Percentiles rank a stretch among this genome's conserved stretches.
These are phyloP conservation scores for Cryptococcus sp. DNA, from an alignment of 1,284 basidiomycete species.

Conservation along the genomic window DNA sequence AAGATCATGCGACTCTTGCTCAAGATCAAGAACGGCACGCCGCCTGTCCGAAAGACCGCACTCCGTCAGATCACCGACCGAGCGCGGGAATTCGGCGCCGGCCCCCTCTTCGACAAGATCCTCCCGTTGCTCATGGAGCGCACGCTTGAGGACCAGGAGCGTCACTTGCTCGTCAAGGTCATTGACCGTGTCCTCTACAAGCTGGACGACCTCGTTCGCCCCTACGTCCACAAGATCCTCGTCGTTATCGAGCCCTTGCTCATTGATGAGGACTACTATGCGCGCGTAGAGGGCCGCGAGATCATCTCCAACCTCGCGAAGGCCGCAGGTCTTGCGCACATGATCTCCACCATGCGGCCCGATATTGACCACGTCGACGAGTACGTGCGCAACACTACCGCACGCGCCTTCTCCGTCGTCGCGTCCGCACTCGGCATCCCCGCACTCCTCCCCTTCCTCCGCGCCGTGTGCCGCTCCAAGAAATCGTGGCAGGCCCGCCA, in stretches of 20 bases:
- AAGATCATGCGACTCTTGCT: constrained; percentile 99
- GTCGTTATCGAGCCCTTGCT: constrained; percentile 99
- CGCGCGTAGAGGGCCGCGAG: constrained; percentile 97
- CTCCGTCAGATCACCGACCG: constrained; percentile 99
- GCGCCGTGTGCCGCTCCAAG: constrained; percentile 96
- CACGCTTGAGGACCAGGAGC: constrained; percentile 97
- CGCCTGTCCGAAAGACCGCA: constrained; percentile 95
- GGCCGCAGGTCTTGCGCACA: constrained; percentile 96
- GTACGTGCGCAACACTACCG: constrained; percentile 98
- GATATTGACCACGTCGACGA: constrained; percentile 99
- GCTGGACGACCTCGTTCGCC: constrained; percentile 96
- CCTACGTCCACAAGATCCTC: constrained; percentile 98
- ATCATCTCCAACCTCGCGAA: constrained; percentile 99
- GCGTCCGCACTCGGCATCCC: constrained; percentile 98
- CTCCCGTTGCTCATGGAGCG: constrained; percentile 98
- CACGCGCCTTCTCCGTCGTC: constrained; percentile 97
- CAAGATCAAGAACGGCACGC: constrained; percentile 99
- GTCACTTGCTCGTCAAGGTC: constrained; percentile 97
- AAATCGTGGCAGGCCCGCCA: constrained; percentile 99
- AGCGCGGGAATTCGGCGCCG: constrained; percentile 96
- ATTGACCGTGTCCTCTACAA: constrained; percentile 99
- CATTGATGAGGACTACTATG: constrained; percentile 99
- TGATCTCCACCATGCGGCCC: constrained; percentile 99
- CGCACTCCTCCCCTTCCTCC: constrained; percentile 93
- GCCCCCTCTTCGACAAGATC: constrained; percentile 99